A percentile compares a stretch with the other conserved stretches of the same genome.
Evolutionary conservation across 805 yeast species (phyloP).

Genomic region (Yarrowia phangngaensis): DNA sequence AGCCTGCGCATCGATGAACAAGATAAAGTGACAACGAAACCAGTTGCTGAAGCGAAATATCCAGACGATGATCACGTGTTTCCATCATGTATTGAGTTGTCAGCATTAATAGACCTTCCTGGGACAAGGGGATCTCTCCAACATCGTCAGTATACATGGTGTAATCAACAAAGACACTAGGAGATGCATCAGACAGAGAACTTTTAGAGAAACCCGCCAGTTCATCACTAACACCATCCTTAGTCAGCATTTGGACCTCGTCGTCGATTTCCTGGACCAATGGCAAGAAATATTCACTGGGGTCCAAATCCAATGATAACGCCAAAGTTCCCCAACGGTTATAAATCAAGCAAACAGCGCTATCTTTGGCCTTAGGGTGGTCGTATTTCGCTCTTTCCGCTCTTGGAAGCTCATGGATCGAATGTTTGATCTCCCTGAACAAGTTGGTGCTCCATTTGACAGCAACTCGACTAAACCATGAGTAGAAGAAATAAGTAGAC

Average conservation of each 20-base stretch:
- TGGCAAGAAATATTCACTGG: slow-evolving; percentile 2
- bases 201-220: slow-evolving; percentile 15
- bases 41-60: slow-evolving; percentile 11
- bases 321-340: slow-evolving; percentile 25
- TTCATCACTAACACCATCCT: slow-evolving; percentile 5
- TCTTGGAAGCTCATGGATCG: slow-evolving; percentile 18
- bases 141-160: slow-evolving; percentile 7
- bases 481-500: slow-evolving; percentile 50
- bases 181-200: slow-evolving; percentile 9
- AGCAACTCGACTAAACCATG: slow-evolving; percentile 38
- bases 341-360: slow-evolving; percentile 11
- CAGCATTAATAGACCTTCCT: slow-evolving; percentile 38
- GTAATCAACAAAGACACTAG: slow-evolving; percentile 12
- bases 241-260: not conserved
- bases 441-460: slow-evolving; percentile 38
- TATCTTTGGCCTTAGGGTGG: slow-evolving; percentile 8
- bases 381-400: slow-evolving; percentile 21
- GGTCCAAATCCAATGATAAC: slow-evolving; percentile 20
- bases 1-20: slow-evolving; percentile 22
- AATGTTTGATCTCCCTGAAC: slow-evolving; percentile 37
- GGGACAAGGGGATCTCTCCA: slow-evolving; percentile 31
- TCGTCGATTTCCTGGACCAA: slow-evolving; percentile 11
- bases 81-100: slow-evolving; percentile 38
- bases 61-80: slow-evolving; percentile 28
- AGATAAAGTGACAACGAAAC: slow-evolving; percentile 3